A percentile compares a stretch with the other conserved stretches of the same genome.
Conservation (phyloP, 495 filamentous ascomycete genomes). For the Podospora australis region DNA sequence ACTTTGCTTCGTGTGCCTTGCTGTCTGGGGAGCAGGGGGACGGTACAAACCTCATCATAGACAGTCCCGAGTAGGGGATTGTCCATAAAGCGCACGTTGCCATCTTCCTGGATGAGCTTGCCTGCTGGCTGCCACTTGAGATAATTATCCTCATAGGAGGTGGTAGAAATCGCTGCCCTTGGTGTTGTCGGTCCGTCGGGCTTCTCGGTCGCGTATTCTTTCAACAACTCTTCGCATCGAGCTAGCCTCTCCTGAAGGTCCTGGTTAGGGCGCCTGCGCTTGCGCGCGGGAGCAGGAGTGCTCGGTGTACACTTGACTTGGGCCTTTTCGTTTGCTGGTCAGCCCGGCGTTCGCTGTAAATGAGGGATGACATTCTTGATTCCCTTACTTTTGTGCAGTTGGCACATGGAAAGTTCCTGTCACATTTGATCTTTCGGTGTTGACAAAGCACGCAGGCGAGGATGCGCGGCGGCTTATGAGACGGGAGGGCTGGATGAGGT, state of each 20-base stretch:
- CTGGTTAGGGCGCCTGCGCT: constrained; percentile 42
- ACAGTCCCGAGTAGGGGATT: constrained; percentile 35
- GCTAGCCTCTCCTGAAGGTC: constrained; percentile 43
- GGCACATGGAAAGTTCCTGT: constrained; percentile 59
- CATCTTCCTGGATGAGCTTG: constrained; percentile 41
- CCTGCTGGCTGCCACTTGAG: constrained; percentile 30
- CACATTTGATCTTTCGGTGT: constrained; percentile 61
- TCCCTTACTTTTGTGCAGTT: constrained; percentile 51
- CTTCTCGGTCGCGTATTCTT: constrained; percentile 38
- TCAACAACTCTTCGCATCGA: constrained; percentile 42
- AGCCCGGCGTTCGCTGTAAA: constrained; percentile 14
- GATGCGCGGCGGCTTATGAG: constrained; percentile 25
- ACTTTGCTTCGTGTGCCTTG: too few species aligned
- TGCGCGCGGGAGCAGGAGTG: constrained; percentile 42
- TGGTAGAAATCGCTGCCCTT: constrained; percentile 5
- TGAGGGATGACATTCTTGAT: background rate
- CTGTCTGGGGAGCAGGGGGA: too few species aligned
- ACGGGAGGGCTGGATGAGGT: background rate
- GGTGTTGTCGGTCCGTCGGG: constrained; percentile 20
- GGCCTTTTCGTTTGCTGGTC: constrained; percentile 23
- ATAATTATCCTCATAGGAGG: constrained; percentile 22
- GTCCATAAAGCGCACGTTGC: constrained; percentile 41
- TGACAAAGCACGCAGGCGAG: constrained; percentile 49
- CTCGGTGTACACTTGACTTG: constrained; percentile 41
- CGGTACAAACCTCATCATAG: constrained; percentile 37